Percentiles rank a stretch among this genome's conserved stretches.
Evolutionary conservation across 2,329 filamentous ascomycete species (phyloP).

Genomic region (Piedraia hortae): DNA sequence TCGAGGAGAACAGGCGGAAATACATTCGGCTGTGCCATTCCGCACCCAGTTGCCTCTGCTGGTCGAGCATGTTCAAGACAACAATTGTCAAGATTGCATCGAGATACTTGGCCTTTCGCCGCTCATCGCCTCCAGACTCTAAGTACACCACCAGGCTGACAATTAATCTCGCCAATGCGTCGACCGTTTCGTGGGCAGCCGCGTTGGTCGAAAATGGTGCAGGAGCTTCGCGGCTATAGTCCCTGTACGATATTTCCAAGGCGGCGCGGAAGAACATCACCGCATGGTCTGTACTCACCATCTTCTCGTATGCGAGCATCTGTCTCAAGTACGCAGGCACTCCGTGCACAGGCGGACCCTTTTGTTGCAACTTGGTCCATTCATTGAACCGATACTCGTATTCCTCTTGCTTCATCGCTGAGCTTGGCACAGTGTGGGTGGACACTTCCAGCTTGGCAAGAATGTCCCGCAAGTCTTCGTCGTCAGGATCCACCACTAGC

Average conservation of each 20-base stretch:
- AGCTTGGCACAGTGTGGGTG: conserved; percentile 25
- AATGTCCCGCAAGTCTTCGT: conserved; percentile 39
- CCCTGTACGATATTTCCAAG: conserved; percentile 50
- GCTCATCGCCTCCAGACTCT: conserved; percentile 28
- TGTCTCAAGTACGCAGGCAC: conserved; percentile 58
- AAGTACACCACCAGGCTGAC: conserved; percentile 48
- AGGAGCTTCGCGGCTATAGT: conserved; percentile 45
- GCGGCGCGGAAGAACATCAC: conserved; percentile 54
- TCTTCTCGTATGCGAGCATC: conserved; percentile 37
- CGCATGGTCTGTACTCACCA: conserved; percentile 52
- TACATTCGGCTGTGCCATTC: conserved; percentile 71
- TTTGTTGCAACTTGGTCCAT: conserved; percentile 64
- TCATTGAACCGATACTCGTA: conserved; percentile 90
- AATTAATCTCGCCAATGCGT: conserved; percentile 61
- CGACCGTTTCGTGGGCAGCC: conserved; percentile 35
- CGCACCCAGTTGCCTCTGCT: conserved; percentile 56
- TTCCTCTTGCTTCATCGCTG: conserved; percentile 46
- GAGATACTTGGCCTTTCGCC: conserved; percentile 41
- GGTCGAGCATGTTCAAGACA: conserved; percentile 57
- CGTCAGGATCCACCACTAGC: conserved; percentile 44
- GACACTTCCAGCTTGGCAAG: conserved; percentile 34
- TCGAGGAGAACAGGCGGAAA: conserved; percentile 62
- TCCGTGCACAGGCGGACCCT: conserved; percentile 45
- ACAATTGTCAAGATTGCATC: conserved; percentile 54
- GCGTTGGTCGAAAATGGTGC: conserved; percentile 30